A percentile compares a stretch with the other conserved stretches of the same genome.
Evolutionary conservation across 768 basidiomycete species (phyloP).

Genomic region (Lyophyllum shimeji): DNA sequence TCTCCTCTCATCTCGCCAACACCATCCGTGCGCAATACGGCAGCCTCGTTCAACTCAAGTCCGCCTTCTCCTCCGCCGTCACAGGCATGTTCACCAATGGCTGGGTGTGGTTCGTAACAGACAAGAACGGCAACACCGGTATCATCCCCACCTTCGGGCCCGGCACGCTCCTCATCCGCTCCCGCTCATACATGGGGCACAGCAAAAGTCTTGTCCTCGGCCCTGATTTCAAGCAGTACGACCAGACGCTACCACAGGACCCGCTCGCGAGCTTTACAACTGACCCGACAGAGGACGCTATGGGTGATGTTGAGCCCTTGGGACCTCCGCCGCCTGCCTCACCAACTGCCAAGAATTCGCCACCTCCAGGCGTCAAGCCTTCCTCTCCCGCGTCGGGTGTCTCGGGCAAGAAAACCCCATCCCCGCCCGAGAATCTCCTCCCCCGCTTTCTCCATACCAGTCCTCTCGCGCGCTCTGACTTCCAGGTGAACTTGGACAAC

Average conservation of each 20-base stretch:
- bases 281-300: slow-evolving; percentile 1
- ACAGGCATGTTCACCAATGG: slow-evolving; percentile 78
- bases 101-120: slow-evolving; percentile 87
- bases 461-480: slow-evolving; percentile 4
- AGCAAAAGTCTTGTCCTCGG: slow-evolving; percentile 17
- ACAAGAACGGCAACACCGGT: slow-evolving; percentile 56
- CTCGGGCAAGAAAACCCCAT: slow-evolving; percentile 26
- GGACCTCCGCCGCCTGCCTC: slow-evolving; percentile 19
- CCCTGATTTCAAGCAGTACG: slow-evolving; percentile 5
- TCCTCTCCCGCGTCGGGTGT: slow-evolving; percentile 46
- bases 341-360: slow-evolving; percentile 17
- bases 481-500: neutral
- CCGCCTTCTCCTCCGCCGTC: slow-evolving; percentile 72
- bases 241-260: slow-evolving; percentile 3
- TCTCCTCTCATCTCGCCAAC: slow-evolving; percentile 29
- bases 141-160: slow-evolving; percentile 87
- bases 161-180: slow-evolving; percentile 82
- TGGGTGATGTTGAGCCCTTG: slow-evolving; percentile 5
- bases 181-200: slow-evolving; percentile 39
- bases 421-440: slow-evolving; percentile 29
- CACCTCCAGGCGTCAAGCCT: slow-evolving; percentile 30
- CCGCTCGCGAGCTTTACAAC: neutral
- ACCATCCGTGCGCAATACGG: slow-evolving; percentile 56
- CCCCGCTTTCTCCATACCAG: slow-evolving; percentile 24
- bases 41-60: slow-evolving; percentile 66